These are phyloP conservation scores for Acanthamoeba divionensis DNA, from an alignment of 208 protist species.

Conservation along the genomic window DNA sequence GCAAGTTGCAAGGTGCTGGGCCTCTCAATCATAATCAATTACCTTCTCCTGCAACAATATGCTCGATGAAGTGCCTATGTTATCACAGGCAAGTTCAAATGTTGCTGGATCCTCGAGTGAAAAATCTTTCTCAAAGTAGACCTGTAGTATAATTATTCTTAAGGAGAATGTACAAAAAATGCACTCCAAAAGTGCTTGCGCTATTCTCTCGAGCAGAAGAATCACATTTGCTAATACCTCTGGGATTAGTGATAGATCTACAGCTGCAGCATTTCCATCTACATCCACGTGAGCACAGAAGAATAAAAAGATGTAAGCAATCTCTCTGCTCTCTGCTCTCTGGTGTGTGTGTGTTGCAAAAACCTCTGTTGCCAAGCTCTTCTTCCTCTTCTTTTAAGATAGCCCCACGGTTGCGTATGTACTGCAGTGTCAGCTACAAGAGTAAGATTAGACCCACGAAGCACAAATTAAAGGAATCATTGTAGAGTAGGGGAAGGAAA, in stretches of 20 bases:
- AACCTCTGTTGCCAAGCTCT: background rate
- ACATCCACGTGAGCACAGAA: background rate
- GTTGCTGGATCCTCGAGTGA: constrained; percentile 7
- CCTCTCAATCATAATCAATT: background rate
- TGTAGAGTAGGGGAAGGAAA: background rate
- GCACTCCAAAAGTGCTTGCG: background rate
- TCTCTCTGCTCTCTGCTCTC: background rate
- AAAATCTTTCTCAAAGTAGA: constrained; percentile 46
- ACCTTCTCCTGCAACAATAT: constrained; percentile 41
- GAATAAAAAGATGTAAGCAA: background rate
- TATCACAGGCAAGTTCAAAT: constrained; percentile 22
- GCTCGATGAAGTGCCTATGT: background rate
- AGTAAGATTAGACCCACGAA: background rate
- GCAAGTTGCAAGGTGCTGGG: background rate
- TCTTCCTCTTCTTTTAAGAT: background rate
- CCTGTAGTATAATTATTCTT: background rate
- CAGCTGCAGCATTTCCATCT: no score
- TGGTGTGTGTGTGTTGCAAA: background rate
- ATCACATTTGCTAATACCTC: no score
- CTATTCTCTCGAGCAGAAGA: no score
- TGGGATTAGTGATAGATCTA: no score
- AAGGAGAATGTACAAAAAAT: background rate
- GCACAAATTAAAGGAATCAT: background rate
- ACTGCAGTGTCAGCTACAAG: background rate
- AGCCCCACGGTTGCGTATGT: no score